Conservation (phyloP, 176 grass and related monocot genomes). For the Alopecurus myosuroides region DNA sequence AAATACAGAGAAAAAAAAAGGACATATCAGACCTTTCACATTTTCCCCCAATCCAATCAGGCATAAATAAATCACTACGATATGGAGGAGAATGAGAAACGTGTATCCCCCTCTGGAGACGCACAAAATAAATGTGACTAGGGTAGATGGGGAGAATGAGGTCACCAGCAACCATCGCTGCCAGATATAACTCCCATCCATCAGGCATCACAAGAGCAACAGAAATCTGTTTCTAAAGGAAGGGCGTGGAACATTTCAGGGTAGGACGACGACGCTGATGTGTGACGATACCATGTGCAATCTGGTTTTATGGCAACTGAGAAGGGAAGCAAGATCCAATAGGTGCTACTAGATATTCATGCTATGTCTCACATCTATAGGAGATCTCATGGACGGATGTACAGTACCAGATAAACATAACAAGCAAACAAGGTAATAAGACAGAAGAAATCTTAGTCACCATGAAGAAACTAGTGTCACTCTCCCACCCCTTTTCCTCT, state of each 20-base stretch:
- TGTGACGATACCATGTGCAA: neutral
- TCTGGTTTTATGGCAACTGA: conserved; percentile 1
- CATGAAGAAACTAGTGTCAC: neutral
- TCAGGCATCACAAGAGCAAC: conserved; percentile 4
- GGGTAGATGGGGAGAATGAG: conserved; percentile 13
- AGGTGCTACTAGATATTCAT: neutral
- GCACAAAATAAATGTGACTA: conserved; percentile 31
- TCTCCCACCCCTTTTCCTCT: neutral
- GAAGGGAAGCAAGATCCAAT: conserved; percentile 1
- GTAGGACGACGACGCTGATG: conserved; percentile 28
- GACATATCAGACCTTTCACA: neutral
- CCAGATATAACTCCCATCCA: neutral
- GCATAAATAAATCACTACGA: neutral
- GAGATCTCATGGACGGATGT: neutral
- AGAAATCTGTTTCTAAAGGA: conserved; percentile 13
- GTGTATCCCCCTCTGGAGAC: neutral
- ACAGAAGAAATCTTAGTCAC: neutral
- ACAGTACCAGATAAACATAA: neutral
- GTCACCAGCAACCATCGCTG: conserved; percentile 11
- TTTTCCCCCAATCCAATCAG: neutral
- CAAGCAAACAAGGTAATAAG: neutral
- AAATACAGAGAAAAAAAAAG: neutral
- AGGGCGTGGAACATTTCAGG: conserved; percentile 19
- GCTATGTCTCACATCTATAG: neutral
- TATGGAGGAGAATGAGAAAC: neutral